A percentile compares a stretch with the other conserved stretches of the same genome.
These are phyloP conservation scores for Apiosordaria backusii DNA, from an alignment of 495 filamentous ascomycete species.

Conservation along the genomic window DNA sequence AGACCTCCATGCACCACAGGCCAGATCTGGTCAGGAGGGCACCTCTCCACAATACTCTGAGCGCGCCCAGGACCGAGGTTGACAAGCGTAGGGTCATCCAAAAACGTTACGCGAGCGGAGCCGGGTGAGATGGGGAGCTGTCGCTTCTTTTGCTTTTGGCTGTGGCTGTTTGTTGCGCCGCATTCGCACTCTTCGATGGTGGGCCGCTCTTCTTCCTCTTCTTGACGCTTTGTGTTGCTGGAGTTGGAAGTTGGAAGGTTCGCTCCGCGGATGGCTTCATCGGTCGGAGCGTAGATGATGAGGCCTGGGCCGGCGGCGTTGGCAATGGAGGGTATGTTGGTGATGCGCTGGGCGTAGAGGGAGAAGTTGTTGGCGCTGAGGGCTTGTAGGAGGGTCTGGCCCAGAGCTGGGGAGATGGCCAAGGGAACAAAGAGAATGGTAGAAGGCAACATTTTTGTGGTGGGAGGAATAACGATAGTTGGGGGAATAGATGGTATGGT, in stretches of 20 bases:
- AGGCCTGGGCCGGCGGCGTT: background rate
- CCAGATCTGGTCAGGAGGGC: too few relatives aligned
- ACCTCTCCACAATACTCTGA: too few relatives aligned
- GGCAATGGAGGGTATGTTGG: background rate
- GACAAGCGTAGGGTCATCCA: too few relatives aligned
- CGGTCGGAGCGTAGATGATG: conserved; percentile 1
- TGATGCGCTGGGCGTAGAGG: background rate
- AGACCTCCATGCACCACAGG: too few relatives aligned
- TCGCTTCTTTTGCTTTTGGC: too few relatives aligned
- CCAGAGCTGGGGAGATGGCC: background rate
- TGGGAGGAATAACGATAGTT: too few relatives aligned
- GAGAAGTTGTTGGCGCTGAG: background rate
- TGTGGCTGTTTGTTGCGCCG: too few relatives aligned
- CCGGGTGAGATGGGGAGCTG: too few relatives aligned
- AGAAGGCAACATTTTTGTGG: background rate
- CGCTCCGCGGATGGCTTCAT: background rate
- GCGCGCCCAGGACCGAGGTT: too few relatives aligned
- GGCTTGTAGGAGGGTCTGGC: background rate
- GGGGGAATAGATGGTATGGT: too few relatives aligned
- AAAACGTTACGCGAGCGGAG: too few relatives aligned
- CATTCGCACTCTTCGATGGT: background rate
- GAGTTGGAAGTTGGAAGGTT: background rate
- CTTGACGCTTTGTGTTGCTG: background rate
- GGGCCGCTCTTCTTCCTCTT: background rate
- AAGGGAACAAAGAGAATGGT: background rate